Evolutionary conservation across 768 basidiomycete genomes (phyloP).

Genomic region (Tulasnella sp.): DNA sequence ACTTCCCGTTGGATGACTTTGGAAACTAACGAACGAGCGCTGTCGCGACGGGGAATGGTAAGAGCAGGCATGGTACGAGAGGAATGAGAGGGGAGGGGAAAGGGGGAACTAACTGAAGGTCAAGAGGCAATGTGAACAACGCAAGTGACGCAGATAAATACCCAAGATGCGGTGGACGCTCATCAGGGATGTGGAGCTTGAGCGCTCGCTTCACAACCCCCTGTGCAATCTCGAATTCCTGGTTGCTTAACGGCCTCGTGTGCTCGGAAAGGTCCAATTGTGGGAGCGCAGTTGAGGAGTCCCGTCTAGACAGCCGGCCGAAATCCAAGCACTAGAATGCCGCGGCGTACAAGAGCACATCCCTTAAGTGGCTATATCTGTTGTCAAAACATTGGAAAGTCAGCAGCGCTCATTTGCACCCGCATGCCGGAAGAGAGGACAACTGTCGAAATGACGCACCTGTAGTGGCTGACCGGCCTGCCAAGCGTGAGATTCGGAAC

Average conservation of each 20-base stretch:
- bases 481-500: background rate
- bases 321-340: background rate
- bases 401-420: background rate
- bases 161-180: background rate
- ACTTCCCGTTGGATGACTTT: background rate
- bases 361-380: background rate
- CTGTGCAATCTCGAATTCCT: background rate
- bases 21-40: background rate
- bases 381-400: background rate
- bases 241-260: background rate
- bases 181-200: background rate
- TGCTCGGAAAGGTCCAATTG: background rate
- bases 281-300: background rate
- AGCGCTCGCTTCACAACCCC: background rate
- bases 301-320: background rate
- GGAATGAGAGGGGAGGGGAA: background rate
- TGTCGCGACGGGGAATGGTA: background rate
- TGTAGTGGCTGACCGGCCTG: background rate
- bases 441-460: background rate
- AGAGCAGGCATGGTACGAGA: background rate
- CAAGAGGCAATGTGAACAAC: background rate
- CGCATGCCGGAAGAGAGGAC: background rate
- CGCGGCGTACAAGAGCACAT: background rate
- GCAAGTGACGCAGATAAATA: constrained; percentile 2
- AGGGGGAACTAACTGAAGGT: background rate